Evolutionary conservation across 495 filamentous ascomycete species (phyloP).

Genomic region (Xylaria scruposa): DNA sequence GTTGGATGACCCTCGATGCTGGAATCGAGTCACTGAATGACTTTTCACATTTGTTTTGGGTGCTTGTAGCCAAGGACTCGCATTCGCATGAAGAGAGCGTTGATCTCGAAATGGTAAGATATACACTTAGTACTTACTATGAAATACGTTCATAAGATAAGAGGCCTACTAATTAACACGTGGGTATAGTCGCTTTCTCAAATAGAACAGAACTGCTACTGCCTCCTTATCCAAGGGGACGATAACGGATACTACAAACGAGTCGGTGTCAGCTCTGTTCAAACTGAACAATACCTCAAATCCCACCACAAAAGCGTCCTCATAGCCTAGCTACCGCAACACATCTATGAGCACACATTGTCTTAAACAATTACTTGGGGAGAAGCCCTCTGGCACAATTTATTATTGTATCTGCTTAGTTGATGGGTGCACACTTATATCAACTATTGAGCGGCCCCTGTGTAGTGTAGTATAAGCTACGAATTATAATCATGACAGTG

Average conservation of each 20-base stretch:
- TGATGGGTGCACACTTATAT: background rate
- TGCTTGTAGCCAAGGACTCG: conserved; percentile 1
- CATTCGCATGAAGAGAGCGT: conserved; percentile 1
- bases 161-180: background rate
- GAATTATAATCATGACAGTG: background rate
- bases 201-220: background rate
- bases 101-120: background rate
- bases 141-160: background rate
- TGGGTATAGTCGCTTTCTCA: background rate
- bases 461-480: background rate
- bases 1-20: conserved; percentile 11
- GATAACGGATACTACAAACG: conserved; percentile 1
- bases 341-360: too few species aligned
- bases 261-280: conserved; percentile 5
- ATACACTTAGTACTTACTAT: background rate
- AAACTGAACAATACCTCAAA: background rate
- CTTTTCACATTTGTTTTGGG: conserved; percentile 2
- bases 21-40: background rate
- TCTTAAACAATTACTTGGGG: too few species aligned
- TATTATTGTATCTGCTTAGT: too few species aligned
- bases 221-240: background rate
- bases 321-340: background rate
- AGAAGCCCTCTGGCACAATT: background rate
- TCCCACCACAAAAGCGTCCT: conserved; percentile 7
- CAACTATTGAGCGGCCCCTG: too few species aligned